Percentiles rank a stretch among this genome's conserved stretches.
phyloP scores from a whole-genome alignment of 495 filamentous ascomycete genomes.

The Hypoxylon fragiforme region DNA sequence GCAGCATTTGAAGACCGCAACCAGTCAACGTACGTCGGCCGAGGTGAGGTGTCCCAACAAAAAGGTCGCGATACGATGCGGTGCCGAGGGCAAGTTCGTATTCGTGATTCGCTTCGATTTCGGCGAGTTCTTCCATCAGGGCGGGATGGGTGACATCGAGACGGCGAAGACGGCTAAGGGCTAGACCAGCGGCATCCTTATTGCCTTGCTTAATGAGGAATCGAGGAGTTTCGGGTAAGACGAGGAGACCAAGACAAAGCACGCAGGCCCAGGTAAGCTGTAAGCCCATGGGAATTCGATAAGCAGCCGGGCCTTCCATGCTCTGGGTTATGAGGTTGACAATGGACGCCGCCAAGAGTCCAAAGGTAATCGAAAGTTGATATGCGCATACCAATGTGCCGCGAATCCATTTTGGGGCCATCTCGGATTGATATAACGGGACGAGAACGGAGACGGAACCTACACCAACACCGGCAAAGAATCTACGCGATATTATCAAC shows the following conservation, averaged over 20 bases:
- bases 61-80: conserved; percentile 72
- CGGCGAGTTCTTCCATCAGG: conserved; percentile 76
- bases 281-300: conserved; percentile 83
- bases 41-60: conserved; percentile 61
- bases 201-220: conserved; percentile 79
- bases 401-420: conserved; percentile 87
- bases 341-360: conserved; percentile 78
- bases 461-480: conserved; percentile 80
- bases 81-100: conserved; percentile 78
- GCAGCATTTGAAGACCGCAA: conserved; percentile 61
- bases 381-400: conserved; percentile 90
- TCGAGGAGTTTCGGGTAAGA: conserved; percentile 87
- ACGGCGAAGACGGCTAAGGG: conserved; percentile 75
- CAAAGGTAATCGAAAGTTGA: conserved; percentile 86
- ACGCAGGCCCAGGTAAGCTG: conserved; percentile 86
- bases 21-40: conserved; percentile 60
- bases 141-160: conserved; percentile 75
- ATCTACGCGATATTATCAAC: conserved; percentile 40
- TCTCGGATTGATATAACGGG: conserved; percentile 88
- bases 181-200: conserved; percentile 68
- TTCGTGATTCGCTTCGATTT: conserved; percentile 89
- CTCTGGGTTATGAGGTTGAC: conserved; percentile 77
- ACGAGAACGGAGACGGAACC: conserved; percentile 81
- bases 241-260: conserved; percentile 68
- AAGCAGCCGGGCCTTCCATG: conserved; percentile 64